These are phyloP conservation scores for Diaporthe longicolla DNA, from an alignment of 2,329 filamentous ascomycete genomes.

Conservation along the genomic window DNA sequence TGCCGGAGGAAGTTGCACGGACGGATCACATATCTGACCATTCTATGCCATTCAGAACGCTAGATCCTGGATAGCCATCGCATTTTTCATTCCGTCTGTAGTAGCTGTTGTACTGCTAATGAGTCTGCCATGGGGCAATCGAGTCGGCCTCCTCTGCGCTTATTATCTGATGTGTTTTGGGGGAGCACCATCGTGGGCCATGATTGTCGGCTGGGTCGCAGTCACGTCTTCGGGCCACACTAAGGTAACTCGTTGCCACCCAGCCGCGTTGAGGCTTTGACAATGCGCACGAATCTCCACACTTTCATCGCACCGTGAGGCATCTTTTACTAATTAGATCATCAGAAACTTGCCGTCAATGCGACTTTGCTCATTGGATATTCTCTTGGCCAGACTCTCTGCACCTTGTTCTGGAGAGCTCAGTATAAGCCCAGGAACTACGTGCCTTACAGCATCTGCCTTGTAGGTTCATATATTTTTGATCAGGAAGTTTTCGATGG, in stretches of 20 bases:
- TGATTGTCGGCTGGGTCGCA: constrained; percentile 13
- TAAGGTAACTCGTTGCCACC: neutral
- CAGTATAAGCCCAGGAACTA: constrained; percentile 30
- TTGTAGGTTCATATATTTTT: neutral
- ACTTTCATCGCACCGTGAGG: neutral
- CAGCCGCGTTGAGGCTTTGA: neutral
- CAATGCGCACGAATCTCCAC: no score
- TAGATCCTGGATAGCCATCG: constrained; percentile 18
- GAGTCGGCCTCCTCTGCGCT: neutral
- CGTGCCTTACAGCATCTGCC: constrained; percentile 20
- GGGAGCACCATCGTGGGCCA: constrained; percentile 29
- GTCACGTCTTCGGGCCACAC: constrained; percentile 24
- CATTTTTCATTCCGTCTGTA: constrained; percentile 10
- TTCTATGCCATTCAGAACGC: neutral
- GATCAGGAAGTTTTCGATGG: neutral
- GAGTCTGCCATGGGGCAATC: constrained; percentile 19
- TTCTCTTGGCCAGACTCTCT: constrained; percentile 19
- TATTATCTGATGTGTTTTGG: constrained; percentile 25
- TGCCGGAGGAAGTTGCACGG: no score
- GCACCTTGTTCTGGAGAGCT: constrained; percentile 28
- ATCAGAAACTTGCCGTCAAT: constrained; percentile 26
- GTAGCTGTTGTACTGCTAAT: constrained; percentile 9
- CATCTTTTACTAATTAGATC: neutral
- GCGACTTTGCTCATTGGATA: constrained; percentile 3
- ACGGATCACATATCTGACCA: neutral